Evolutionary conservation across 2,329 filamentous ascomycete genomes (phyloP).

Genomic region (Cryphonectria parasitica): DNA sequence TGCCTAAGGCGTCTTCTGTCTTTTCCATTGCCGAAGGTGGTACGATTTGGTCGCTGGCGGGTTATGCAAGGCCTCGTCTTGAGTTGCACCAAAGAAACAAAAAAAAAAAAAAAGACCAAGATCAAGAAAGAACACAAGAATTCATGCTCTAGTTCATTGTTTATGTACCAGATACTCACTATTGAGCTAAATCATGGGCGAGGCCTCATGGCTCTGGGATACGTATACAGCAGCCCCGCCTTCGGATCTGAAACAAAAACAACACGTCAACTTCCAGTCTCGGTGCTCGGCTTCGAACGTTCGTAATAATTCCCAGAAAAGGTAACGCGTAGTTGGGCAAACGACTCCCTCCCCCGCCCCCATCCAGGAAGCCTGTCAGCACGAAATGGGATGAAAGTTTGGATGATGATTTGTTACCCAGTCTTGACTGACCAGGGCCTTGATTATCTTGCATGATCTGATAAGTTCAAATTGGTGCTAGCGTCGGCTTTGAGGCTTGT

Average conservation of each 20-base stretch:
- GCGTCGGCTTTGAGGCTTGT: not conserved
- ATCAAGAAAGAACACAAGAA: not conserved
- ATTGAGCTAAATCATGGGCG: not conserved
- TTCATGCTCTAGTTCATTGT: not conserved
- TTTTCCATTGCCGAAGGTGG: not conserved
- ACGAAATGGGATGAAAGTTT: not conserved
- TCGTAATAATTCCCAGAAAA: not conserved
- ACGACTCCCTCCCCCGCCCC: too few relatives aligned
- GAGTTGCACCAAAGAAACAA: not conserved
- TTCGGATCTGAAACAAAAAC: not conserved
- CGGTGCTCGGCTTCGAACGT: not conserved
- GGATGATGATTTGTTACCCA: not conserved
- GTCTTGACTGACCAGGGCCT: not conserved
- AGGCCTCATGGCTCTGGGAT: not conserved
- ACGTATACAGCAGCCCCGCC: not conserved
- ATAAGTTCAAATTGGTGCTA: not conserved
- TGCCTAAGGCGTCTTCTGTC: not conserved
- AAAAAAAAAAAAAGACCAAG: too few relatives aligned
- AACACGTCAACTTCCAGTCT: not conserved
- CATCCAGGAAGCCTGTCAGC: not conserved
- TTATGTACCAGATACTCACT: not conserved
- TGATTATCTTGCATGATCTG: constrained; percentile 1
- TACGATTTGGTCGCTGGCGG: not conserved
- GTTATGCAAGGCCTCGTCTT: too few relatives aligned
- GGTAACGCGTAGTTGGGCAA: not conserved